Evolutionary conservation across 148 eudicot genomes (phyloP).

Genomic region (Chenopodium album): DNA sequence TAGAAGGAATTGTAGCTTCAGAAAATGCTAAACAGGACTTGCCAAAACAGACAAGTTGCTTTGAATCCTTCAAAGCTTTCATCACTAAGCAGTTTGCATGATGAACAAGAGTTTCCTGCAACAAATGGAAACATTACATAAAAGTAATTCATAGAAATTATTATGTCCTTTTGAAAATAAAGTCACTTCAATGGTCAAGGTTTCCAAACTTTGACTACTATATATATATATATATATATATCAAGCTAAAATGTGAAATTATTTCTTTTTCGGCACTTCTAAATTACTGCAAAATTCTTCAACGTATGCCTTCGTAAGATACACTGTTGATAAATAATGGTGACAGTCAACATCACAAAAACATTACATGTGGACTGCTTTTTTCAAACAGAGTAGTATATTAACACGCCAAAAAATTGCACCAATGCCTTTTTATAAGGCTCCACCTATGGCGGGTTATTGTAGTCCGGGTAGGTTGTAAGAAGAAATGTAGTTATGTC

Average conservation of each 20-base stretch:
- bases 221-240: neutral
- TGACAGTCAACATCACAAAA: neutral
- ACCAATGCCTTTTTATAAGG: neutral
- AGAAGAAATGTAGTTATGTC: neutral
- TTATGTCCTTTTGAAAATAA: neutral
- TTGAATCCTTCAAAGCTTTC: constrained; percentile 43
- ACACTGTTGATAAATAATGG: neutral
- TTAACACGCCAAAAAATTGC: neutral
- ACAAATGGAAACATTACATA: neutral
- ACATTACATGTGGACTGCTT: neutral
- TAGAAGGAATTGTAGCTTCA: constrained; percentile 79
- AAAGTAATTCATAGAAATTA: neutral
- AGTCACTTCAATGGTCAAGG: neutral
- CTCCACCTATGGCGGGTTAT: neutral
- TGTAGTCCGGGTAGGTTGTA: neutral
- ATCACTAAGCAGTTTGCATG: constrained; percentile 55
- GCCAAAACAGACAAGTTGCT: constrained; percentile 38
- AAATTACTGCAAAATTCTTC: neutral
- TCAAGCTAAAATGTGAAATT: neutral
- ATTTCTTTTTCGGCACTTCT: neutral
- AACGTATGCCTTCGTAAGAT: neutral
- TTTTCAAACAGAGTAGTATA: neutral
- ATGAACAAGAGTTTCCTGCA: constrained; percentile 75
- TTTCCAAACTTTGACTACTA: neutral
- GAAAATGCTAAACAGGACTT: constrained; percentile 70